Evolutionary conservation across 352 stramenopile genomes (phyloP), one percentile per base, ranked within the genome.

Genomic region (Phytophthora aleatoria): DNA sequence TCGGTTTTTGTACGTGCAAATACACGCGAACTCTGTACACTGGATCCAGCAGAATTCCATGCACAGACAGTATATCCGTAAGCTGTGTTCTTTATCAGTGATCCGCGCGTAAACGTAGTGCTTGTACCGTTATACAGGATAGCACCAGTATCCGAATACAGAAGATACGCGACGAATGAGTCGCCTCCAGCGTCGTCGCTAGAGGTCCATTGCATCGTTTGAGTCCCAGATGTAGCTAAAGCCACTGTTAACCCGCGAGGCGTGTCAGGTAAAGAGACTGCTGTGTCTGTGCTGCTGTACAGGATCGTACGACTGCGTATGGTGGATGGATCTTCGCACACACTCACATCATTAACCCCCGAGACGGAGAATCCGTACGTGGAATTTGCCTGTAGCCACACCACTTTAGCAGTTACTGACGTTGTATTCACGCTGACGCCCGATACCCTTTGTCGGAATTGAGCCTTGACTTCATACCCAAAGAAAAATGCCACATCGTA

Each of bases 321-420:
- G 11, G 38, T n/a, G 0, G 57, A 64, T 3, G 57, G 31, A 41
- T 83, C 68, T 3, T 63, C 55, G 49, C 79, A 89, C 0, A 78
- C 71, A 10, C 62, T 89, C 11, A 83, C 70, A 7, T 87, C 81
- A 41, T 89, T 91, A n/a, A 85, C 36, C 0, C 61, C 73, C 6
- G 77, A 59, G 2, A 89, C 77, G 24, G 75, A 63, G 50, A 91
- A 82, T 1, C 81, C 76, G 35, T 91, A 91, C 8, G 69, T 74
- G 2, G 74, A 82, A 43, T 83, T 84, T 2, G 81, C 67, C 3
- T 73, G 50, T 2, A 91, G 63, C 10, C 67, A 71, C 5, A 74
- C 64, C 2, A 89, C 61, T 66, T 76, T 79, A 10, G 60, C 64
- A 8, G 57, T 77, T 12, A 85, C 30, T 10, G 35, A 67, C 0